Percentiles rank a stretch among this genome's conserved stretches.
phyloP scores from a whole-genome alignment of 116 monocot species.

The Iris pallida region DNA sequence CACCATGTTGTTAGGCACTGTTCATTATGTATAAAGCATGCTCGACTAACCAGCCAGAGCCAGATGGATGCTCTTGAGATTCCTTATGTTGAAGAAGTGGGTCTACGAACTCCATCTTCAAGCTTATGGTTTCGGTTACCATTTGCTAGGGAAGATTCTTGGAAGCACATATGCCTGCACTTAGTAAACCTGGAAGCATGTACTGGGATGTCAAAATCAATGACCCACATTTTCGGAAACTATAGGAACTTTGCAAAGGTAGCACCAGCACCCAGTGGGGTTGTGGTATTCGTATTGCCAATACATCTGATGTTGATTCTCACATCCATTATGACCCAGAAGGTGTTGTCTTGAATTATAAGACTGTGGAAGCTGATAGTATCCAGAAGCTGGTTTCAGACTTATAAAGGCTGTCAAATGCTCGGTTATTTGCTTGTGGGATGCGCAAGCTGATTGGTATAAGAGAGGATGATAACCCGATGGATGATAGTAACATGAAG shows the following conservation, averaged over 20 bases:
- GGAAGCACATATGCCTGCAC: slow-evolving; percentile 84
- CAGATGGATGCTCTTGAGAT: slow-evolving; percentile 97
- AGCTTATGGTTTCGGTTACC: slow-evolving; percentile 88
- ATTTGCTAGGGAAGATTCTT: slow-evolving; percentile 72
- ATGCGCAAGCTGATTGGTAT: slow-evolving; percentile 82
- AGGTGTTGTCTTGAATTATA: slow-evolving; percentile 72
- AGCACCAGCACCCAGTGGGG: slow-evolving; percentile 71
- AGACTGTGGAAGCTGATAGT: slow-evolving; percentile 78
- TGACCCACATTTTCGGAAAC: slow-evolving; percentile 85
- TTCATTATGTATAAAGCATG: slow-evolving; percentile 93
- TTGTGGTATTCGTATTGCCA: slow-evolving; percentile 82
- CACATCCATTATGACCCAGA: slow-evolving; percentile 88
- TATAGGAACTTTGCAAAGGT: slow-evolving; percentile 84
- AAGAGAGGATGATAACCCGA: slow-evolving; percentile 51
- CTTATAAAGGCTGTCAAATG: slow-evolving; percentile 80
- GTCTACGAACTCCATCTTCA: slow-evolving; percentile 59
- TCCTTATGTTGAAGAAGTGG: slow-evolving; percentile 94
- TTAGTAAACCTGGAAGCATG: slow-evolving; percentile 95
- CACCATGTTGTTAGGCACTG: slow-evolving; percentile 92
- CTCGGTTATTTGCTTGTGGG: slow-evolving; percentile 75
- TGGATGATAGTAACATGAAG: slow-evolving; percentile 37
- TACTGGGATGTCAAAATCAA: slow-evolving; percentile 94
- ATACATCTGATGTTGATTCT: slow-evolving; percentile 90
- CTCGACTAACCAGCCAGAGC: slow-evolving; percentile 82
- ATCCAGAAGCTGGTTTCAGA: slow-evolving; percentile 81